Percentiles rank a stretch among this genome's conserved stretches.
phyloP scores from a whole-genome alignment of 1,284 basidiomycete species.

The Heliocybe sulcata region DNA sequence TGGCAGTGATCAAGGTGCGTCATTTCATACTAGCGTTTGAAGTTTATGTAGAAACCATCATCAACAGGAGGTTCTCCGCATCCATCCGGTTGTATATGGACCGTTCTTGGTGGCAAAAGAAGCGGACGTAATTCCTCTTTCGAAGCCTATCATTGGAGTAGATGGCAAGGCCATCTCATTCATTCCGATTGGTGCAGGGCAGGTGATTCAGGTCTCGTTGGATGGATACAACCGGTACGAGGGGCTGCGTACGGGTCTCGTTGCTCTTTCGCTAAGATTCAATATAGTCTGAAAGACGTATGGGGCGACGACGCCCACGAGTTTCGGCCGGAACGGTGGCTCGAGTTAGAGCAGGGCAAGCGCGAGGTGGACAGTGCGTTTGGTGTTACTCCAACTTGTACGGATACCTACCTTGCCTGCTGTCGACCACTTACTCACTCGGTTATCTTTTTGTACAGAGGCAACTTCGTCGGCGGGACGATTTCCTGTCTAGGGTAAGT shows the following conservation, averaged over 20 bases:
- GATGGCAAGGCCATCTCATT: neutral
- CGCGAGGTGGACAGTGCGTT: neutral
- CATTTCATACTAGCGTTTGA: neutral
- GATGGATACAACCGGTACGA: neutral
- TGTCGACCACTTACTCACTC: neutral
- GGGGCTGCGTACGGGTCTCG: neutral
- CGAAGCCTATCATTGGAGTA: neutral
- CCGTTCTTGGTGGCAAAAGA: neutral
- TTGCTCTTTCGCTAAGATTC: no score
- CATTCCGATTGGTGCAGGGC: neutral
- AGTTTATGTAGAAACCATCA: neutral
- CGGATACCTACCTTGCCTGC: neutral
- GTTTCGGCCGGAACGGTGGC: neutral
- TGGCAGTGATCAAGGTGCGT: constrained; percentile 43
- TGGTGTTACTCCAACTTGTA: neutral
- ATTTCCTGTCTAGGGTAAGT: neutral
- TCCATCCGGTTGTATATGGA: neutral
- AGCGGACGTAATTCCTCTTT: neutral
- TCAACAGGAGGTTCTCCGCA: neutral
- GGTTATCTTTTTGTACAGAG: neutral
- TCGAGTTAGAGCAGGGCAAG: neutral
- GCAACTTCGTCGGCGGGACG: neutral
- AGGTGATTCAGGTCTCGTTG: neutral
- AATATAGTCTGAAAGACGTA: neutral
- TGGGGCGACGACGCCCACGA: constrained; percentile 1